These are phyloP conservation scores for Ascochyta lentis DNA, from an alignment of 2,329 filamentous ascomycete genomes.

Conservation along the genomic window DNA sequence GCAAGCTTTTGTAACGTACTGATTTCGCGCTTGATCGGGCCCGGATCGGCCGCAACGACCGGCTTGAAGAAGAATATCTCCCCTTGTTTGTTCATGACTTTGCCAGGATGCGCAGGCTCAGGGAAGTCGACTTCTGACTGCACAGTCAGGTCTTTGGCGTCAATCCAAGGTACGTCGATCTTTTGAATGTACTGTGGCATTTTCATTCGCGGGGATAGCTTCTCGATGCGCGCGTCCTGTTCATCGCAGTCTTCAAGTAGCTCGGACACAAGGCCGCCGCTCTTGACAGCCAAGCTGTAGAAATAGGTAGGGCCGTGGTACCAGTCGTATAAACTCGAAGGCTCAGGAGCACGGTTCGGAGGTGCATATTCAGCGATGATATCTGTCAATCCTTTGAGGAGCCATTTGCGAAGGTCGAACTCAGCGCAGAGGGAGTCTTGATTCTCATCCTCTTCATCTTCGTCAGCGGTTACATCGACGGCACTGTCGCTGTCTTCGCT, in stretches of 20 bases:
- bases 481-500: slow-evolving; percentile 27
- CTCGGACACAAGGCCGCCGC: slow-evolving; percentile 7
- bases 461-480: slow-evolving; percentile 23
- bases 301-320: slow-evolving; percentile 31
- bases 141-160: slow-evolving; percentile 22
- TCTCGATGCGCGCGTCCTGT: slow-evolving; percentile 19
- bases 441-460: slow-evolving; percentile 10
- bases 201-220: slow-evolving; percentile 20
- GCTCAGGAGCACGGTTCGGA: slow-evolving; percentile 22
- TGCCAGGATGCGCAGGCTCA: slow-evolving; percentile 26
- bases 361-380: slow-evolving; percentile 21
- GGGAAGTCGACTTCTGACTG: slow-evolving; percentile 26
- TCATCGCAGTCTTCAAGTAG: slow-evolving; percentile 19
- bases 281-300: slow-evolving; percentile 16
- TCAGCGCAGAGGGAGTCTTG: slow-evolving; percentile 25
- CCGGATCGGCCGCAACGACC: slow-evolving; percentile 20
- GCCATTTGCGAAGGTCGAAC: slow-evolving; percentile 25
- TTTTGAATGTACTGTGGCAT: slow-evolving; percentile 29
- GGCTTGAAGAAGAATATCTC: slow-evolving; percentile 27
- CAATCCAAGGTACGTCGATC: slow-evolving; percentile 23
- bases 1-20: slow-evolving; percentile 20
- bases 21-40: slow-evolving; percentile 26
- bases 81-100: slow-evolving; percentile 10
- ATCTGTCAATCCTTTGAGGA: slow-evolving; percentile 15
- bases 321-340: slow-evolving; percentile 24